Base-by-base conservation (phyloP, 352 stramenopile genomes). In the Thalassiosira hispida region DNA sequence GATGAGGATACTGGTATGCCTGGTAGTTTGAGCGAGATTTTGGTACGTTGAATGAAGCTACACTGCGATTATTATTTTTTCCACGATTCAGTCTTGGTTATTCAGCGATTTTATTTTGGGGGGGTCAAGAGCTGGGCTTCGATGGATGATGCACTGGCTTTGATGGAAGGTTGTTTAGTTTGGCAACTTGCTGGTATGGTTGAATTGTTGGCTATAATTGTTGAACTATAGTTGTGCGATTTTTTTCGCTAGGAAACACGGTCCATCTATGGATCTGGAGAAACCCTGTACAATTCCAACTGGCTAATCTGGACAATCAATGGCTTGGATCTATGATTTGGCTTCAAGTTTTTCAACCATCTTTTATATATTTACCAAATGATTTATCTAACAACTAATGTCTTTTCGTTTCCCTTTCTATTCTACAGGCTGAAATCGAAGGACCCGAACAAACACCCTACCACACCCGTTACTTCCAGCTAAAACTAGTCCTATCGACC, bases 381-480 rank as follows among this genome's bases (percentile, higher is more conserved):
- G 23, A 38, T 52, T 47, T 52, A n/a, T 38, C 33, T 69, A n/a
- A 46, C 22, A 51, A 47, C 49, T 52, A 38, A 61, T 51, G 22
- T 79, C 33, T 60, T 69, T 25, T 20, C 16, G 14, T 49, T 67
- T 22, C 16, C n/a, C 56, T 44, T 65, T 73, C 20, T 81, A 49
- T 6, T 51, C 20, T 79, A 49, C 59, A 98, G 90, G 97, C 95
- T 14, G 96, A 99, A 86, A 97, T 99, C 79, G 90, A 95, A 84
- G 97, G 97, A 59, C 97, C 97, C 11, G 83, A 87, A 81, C 95
- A 96, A 77, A 99, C 98, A 62, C 98, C 97, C 27, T 99, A 99
- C 90, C 94, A 98, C 71, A 95, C 91, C 16, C 96, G 95, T 38
- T 96, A 95, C 73, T 99, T 99, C 82, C 90, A 95, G 53, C 90